phyloP scores from a whole-genome alignment of 2,329 filamentous ascomycete species.

The Cladosporium sp. region DNA sequence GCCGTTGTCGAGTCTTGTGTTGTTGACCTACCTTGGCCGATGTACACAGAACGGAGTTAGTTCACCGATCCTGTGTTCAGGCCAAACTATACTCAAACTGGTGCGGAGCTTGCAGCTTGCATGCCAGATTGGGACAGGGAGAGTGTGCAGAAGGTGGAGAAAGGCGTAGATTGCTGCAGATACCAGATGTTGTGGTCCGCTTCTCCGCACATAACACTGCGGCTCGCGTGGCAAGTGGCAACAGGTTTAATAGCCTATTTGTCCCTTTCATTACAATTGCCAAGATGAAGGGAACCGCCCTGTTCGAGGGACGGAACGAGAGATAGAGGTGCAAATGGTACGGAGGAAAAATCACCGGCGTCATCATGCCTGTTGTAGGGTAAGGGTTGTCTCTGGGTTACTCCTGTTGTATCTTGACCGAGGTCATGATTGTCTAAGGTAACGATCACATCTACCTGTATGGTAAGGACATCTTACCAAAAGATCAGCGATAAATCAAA shows the following conservation, averaged over 20 bases:
- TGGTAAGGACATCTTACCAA: background rate
- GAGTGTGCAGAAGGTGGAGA: background rate
- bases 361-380: background rate
- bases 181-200: background rate
- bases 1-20: background rate
- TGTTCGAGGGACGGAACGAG: background rate
- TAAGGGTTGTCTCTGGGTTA: background rate
- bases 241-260: background rate
- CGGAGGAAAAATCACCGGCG: background rate
- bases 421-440: background rate
- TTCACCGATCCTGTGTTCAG: background rate
- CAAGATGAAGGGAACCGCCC: background rate
- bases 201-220: background rate
- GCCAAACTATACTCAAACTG: background rate
- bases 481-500: background rate
- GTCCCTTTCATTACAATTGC: background rate
- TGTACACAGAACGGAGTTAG: background rate
- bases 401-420: background rate
- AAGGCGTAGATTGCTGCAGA: background rate
- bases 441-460: background rate
- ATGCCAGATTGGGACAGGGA: background rate
- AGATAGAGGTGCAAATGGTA: background rate
- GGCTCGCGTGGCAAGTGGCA: background rate
- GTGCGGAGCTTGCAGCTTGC: background rate
- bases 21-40: background rate